Conservation (phyloP, 805 yeast genomes). For the Suhomyces faveliae region DNA sequence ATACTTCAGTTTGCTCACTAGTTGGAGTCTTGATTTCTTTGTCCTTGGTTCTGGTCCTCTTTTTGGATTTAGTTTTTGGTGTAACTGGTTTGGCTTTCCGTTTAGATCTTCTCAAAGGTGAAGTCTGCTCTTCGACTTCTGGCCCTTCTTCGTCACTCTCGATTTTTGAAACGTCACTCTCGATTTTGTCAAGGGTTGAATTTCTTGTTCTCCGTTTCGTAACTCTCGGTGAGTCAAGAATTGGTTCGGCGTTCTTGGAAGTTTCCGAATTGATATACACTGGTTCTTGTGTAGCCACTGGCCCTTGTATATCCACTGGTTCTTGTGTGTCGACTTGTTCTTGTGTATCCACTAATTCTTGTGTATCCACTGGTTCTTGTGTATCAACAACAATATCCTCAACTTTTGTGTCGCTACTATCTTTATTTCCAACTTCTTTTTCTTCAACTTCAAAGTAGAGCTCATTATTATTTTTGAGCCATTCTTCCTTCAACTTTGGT, state of each 20-base stretch:
- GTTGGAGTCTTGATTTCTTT: not conserved
- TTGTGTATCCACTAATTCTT: not conserved
- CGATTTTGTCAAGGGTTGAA: not conserved
- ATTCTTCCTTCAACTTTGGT: slow-evolving; percentile 19
- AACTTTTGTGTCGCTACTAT: not conserved
- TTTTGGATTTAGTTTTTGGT: not conserved
- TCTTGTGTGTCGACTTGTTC: not conserved
- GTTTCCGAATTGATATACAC: no score
- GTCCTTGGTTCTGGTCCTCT: slow-evolving; percentile 1
- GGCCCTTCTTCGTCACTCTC: not conserved
- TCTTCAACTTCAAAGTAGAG: not conserved
- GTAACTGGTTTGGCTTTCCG: not conserved
- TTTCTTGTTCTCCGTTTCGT: not conserved
- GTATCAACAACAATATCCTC: not conserved
- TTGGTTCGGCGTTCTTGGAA: not conserved
- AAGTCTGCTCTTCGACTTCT: not conserved
- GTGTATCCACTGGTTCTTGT: not conserved
- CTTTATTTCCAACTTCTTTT: not conserved
- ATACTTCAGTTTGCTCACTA: not conserved
- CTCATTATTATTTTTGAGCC: slow-evolving; percentile 13
- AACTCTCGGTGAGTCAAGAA: not conserved
- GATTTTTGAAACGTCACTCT: not conserved
- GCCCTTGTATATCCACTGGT: no score
- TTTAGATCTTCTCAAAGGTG: not conserved
- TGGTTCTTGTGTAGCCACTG: not conserved